A percentile compares a stretch with the other conserved stretches of the same genome.
Conservation (phyloP, 1,284 basidiomycete species). For the Coniferiporia weirii region DNA sequence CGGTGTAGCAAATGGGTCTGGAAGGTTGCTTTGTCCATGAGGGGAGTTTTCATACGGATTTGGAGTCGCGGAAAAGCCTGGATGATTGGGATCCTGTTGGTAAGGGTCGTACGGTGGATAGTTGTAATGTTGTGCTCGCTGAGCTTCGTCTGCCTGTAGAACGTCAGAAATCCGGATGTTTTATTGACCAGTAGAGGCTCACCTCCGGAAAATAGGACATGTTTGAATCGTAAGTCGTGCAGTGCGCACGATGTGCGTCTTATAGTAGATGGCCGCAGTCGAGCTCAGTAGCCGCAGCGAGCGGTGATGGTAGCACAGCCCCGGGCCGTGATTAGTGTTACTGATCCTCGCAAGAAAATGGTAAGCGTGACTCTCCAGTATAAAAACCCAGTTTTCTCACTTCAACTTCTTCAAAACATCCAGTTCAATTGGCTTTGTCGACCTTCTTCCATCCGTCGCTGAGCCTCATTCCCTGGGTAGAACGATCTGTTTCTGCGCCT, state of each 20-base stretch:
- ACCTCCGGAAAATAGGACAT: conserved; percentile 18
- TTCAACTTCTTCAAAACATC: neutral
- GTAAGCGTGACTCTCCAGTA: neutral
- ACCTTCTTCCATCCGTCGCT: neutral
- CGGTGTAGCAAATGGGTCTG: conserved; percentile 17
- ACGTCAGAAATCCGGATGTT: neutral
- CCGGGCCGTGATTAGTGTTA: neutral
- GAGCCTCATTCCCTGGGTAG: neutral
- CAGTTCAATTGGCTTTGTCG: neutral
- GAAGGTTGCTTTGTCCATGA: conserved; percentile 7
- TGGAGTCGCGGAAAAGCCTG: conserved; percentile 16
- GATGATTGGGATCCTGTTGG: conserved; percentile 11
- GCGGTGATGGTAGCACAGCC: neutral
- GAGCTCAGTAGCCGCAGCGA: neutral
- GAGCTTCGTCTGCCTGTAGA: conserved; percentile 16
- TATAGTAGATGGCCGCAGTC: neutral
- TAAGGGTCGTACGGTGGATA: conserved; percentile 6
- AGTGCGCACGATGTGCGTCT: neutral
- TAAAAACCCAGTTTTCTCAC: neutral
- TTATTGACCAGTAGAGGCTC: neutral
- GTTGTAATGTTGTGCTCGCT: conserved; percentile 11
- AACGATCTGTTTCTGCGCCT: neutral
- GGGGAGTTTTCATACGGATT: conserved; percentile 21
- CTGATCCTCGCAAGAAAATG: neutral
- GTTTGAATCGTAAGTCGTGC: neutral